phyloP scores from a whole-genome alignment of 1,284 basidiomycete genomes.

The Cutaneotrichosporon curvatum region DNA sequence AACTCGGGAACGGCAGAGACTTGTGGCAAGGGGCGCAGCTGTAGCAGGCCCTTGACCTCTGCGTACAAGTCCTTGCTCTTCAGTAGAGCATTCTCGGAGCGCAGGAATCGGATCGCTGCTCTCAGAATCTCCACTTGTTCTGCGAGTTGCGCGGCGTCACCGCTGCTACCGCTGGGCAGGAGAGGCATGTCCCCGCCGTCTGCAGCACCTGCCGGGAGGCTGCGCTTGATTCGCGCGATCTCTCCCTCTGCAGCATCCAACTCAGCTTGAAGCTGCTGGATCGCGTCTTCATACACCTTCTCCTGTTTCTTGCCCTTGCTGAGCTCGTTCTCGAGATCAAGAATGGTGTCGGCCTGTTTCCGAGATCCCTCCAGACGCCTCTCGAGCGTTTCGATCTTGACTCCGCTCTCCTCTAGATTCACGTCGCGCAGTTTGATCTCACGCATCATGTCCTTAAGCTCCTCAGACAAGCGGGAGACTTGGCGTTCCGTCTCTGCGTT shows the following conservation, averaged over 20 bases:
- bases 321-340: constrained; percentile 72
- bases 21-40: constrained; percentile 45
- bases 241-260: constrained; percentile 80
- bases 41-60: constrained; percentile 67
- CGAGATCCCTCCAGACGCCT: constrained; percentile 82
- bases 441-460: constrained; percentile 76
- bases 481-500: constrained; percentile 89
- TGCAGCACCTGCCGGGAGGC: constrained; percentile 22
- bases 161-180: not conserved
- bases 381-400: constrained; percentile 93
- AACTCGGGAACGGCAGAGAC: constrained; percentile 12
- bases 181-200: constrained; percentile 40
- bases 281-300: constrained; percentile 80
- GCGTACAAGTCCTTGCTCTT: constrained; percentile 79
- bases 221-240: constrained; percentile 68
- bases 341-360: constrained; percentile 70
- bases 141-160: constrained; percentile 4
- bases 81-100: constrained; percentile 84
- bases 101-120: constrained; percentile 77
- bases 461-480: constrained; percentile 74
- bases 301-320: constrained; percentile 77
- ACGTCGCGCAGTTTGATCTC: constrained; percentile 81
- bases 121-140: constrained; percentile 78
- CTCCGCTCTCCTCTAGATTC: constrained; percentile 73
- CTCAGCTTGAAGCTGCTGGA: constrained; percentile 86